Evolutionary conservation across 1,139 yeast genomes (phyloP).

Genomic region (Yamadazyma taylorii): DNA sequence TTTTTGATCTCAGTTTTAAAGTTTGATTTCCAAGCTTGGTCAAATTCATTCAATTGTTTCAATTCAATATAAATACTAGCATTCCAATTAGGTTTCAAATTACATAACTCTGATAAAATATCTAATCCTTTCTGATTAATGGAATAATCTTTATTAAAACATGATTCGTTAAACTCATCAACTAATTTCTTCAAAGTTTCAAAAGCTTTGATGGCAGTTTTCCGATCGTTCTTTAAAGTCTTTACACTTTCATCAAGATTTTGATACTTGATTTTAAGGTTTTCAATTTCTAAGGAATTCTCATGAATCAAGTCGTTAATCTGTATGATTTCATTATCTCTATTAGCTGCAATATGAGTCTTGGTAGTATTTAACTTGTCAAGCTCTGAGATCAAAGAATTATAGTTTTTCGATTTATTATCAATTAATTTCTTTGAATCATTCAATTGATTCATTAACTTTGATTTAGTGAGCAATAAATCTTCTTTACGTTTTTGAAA

Average conservation of each 20-base stretch:
- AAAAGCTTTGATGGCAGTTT: slow-evolving; percentile 20
- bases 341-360: background rate
- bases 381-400: slow-evolving; percentile 4
- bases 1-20: slow-evolving; percentile 33
- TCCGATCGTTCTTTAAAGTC: slow-evolving; percentile 29
- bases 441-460: slow-evolving; percentile 29
- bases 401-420: slow-evolving; percentile 8
- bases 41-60: slow-evolving; percentile 28
- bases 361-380: slow-evolving; percentile 1
- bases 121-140: slow-evolving; percentile 30
- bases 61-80: slow-evolving; percentile 33
- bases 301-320: background rate
- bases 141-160: slow-evolving; percentile 35
- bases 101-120: slow-evolving; percentile 25
- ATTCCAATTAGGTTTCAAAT: slow-evolving; percentile 37
- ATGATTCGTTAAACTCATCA: slow-evolving; percentile 28
- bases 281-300: slow-evolving; percentile 2
- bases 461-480: slow-evolving; percentile 29
- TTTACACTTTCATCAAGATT: slow-evolving; percentile 25
- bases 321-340: background rate
- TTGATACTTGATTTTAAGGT: slow-evolving; percentile 18
- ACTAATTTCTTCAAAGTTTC: slow-evolving; percentile 28
- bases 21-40: slow-evolving; percentile 34
- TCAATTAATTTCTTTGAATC: slow-evolving; percentile 22
- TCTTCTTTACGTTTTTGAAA: slow-evolving; percentile 24